Base-by-base conservation (phyloP, 2,329 filamentous ascomycete species). In the Fusarium odoratissimum region DNA sequence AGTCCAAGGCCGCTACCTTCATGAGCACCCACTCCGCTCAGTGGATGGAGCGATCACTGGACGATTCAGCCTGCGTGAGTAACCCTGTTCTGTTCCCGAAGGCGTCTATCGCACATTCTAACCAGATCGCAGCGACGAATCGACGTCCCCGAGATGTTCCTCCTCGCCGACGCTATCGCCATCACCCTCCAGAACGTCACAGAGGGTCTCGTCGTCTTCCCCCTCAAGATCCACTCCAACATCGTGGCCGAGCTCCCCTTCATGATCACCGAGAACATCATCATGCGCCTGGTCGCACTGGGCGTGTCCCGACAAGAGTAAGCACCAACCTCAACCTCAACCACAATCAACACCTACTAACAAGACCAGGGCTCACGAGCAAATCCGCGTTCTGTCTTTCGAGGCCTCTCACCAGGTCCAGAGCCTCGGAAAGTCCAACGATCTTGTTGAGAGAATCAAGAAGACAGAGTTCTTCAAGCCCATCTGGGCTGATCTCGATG, bases 391-490 rank as follows among this genome's bases (percentile, higher is more conserved):
- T 7, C 71, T 75, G 6, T 65, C 60, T 3, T 64, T 64, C 30
- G 60, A 64, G 16, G 60, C 60, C 23, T 75, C 73, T 0, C 67
- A 74, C 52, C 62, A 75, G 33, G 73, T 72, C 0, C 57, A 59
- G 23, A 44, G 40, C n/a, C 55, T 70, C 6, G 73, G 71, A n/a
- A 75, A 75, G 42, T 61, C 67, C 8, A 75, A 75, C 25, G 73
- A 75, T n/a, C 65, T 75, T 14, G 64, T 75, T 6, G 64, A 62
- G 45, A 35, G 73, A 8, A 69, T 75, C 45, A 64, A 60, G 56
- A 72, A 67, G n/a, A 75, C 64, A 0, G 72, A 71, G n/a, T 75
- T 72, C 49, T 75, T 75, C 45, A 58, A 60, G 40, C 72, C 72
- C 0, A 72, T 75, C 33, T 69, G 68, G 57, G 72, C 28, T 25